Evolutionary conservation across 495 filamentous ascomycete genomes (phyloP), one percentile per base, ranked within the genome.

Genomic region (Talaromyces trachyspermus): DNA sequence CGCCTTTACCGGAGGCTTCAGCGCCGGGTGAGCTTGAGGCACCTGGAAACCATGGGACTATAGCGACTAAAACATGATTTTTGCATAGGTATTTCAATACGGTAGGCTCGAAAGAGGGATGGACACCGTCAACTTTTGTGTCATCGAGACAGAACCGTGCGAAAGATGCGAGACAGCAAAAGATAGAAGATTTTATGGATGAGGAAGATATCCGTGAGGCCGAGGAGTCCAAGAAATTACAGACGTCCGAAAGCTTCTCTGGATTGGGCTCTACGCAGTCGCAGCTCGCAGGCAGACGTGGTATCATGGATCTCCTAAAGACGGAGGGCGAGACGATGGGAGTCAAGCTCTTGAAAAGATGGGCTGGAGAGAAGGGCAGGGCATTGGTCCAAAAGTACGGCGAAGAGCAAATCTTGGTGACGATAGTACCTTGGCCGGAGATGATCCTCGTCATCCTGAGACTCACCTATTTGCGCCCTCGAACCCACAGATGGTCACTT

Each of bases 31-130:
- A 68, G 77, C 53, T 49, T 54, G 43, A 38, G 54, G 54, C 59
- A 26, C 45, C 51, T 51, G 29, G 49, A 48, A 51, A 55, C 42
- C 41, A 44, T 51, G 42, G 39, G 50, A 46, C 53, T 52, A 58
- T 50, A 27, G 49, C 52, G 41, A 53, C 60, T 70, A 52, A 70
- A 46, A 54, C 43, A 50, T 56, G 49, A 45, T 45, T 41, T 47
- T 38, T 52, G 33, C 50, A 38, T 52, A 94, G 88, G 51, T 96
- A 98, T 64, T 97, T 92, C 71, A 97, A 97, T 59, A 95, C 88
- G 9, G 94, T 95, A 55, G 94, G 92, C 23, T 95, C 89, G 6
- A 97, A 97, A 66, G 91, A 98, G 76, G 92, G 92, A 68, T 98
- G 90, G 90, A 84, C 85, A 10, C 92, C 92, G 6, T 75, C 88